These are phyloP conservation scores for Allomyces arbusculus DNA, from an alignment of 192 early-diverging fungal species.

Conservation along the genomic window DNA sequence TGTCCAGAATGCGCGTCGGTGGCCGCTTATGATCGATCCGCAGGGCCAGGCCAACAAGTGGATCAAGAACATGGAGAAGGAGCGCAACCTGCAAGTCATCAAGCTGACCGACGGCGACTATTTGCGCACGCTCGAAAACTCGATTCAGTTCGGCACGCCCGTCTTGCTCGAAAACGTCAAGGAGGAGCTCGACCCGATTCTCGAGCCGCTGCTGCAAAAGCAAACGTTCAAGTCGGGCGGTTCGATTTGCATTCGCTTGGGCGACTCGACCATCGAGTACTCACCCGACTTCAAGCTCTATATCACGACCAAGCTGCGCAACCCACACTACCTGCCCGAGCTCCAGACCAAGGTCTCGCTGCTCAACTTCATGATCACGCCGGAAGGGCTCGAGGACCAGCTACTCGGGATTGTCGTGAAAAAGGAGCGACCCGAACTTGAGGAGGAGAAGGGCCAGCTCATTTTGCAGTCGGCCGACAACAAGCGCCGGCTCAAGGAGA, in stretches of 20 bases:
- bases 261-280: constrained; percentile 44
- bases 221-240: constrained; percentile 41
- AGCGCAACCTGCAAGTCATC: constrained; percentile 73
- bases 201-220: constrained; percentile 38
- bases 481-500: constrained; percentile 39
- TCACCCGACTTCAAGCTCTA: constrained; percentile 32
- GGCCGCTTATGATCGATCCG: constrained; percentile 94
- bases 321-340: constrained; percentile 45
- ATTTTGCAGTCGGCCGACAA: constrained; percentile 41
- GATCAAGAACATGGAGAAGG: constrained; percentile 64
- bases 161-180: constrained; percentile 45
- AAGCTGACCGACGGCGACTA: constrained; percentile 82
- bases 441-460: constrained; percentile 45
- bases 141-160: constrained; percentile 36
- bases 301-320: constrained; percentile 42
- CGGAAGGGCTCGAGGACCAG: constrained; percentile 43
- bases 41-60: constrained; percentile 83
- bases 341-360: constrained; percentile 37
- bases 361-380: constrained; percentile 52
- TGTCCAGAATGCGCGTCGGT: constrained; percentile 81
- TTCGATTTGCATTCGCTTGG: constrained; percentile 31
- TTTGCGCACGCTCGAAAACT: constrained; percentile 35
- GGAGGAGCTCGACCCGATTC: constrained; percentile 42
- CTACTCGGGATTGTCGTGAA: constrained; percentile 39
- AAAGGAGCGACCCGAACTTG: constrained; percentile 40